Percentiles rank a stretch among this genome's conserved stretches.
Evolutionary conservation across 306 rosid species (phyloP).

Genomic region (Lathyrus tuberosus): DNA sequence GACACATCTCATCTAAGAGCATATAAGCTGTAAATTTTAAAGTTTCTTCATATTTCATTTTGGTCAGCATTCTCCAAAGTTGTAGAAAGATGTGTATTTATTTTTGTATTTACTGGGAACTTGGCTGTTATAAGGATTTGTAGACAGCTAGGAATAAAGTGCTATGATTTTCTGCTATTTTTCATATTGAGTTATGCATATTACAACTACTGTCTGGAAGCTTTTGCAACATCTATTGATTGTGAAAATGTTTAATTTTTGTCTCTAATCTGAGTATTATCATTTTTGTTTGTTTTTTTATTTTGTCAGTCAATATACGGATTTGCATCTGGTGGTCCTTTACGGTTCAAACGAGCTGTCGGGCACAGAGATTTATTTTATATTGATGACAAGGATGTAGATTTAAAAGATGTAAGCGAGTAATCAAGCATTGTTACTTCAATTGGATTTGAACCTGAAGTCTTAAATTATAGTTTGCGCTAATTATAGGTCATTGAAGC

Average conservation of each 20-base stretch:
- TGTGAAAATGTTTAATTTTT: conserved; percentile 23
- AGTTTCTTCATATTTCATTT: background rate
- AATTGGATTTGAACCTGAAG: conserved; percentile 29
- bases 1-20: background rate
- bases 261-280: conserved; percentile 22
- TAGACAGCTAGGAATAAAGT: conserved; percentile 1
- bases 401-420: conserved; percentile 78
- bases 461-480: conserved; percentile 25
- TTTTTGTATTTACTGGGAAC: background rate
- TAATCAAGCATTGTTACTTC: conserved; percentile 26
- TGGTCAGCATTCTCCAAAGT: background rate
- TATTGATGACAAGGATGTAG: conserved; percentile 90
- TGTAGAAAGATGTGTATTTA: background rate
- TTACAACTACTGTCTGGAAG: conserved; percentile 25
- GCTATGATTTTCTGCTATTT: conserved; percentile 3
- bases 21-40: background rate
- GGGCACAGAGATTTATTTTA: conserved; percentile 91
- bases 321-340: conserved; percentile 79
- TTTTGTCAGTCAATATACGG: conserved; percentile 80
- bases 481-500: conserved; percentile 72
- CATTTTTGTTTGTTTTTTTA: conserved; percentile 8
- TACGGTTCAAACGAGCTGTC: conserved; percentile 81
- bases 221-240: background rate
- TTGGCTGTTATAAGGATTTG: conserved; percentile 15
- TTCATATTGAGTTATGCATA: conserved; percentile 22